Evolutionary conservation across 768 basidiomycete species (phyloP).

Genomic region (Mrakia gelida): DNA sequence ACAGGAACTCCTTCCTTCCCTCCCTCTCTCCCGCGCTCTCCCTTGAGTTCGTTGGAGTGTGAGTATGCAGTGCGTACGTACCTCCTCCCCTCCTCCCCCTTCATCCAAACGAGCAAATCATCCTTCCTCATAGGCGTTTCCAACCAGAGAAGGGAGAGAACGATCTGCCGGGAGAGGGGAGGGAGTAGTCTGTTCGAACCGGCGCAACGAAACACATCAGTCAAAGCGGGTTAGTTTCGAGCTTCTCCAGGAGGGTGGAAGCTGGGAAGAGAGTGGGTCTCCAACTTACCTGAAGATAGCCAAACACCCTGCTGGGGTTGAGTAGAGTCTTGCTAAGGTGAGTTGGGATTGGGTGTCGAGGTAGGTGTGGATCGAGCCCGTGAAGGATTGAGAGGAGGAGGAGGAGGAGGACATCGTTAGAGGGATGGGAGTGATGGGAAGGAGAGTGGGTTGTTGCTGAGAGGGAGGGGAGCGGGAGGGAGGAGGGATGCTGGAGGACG

Average conservation of each 20-base stretch:
- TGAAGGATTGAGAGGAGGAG: constrained; percentile 5
- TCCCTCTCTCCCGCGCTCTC: no score
- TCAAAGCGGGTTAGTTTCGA: not conserved
- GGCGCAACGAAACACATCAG: not conserved
- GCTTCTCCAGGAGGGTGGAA: no score
- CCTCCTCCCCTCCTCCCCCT: constrained; percentile 62
- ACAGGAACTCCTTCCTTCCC: no score
- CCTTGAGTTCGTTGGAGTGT: no score
- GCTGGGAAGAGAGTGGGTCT: not conserved
- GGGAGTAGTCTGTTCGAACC: constrained; percentile 58
- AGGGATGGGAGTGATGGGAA: not conserved
- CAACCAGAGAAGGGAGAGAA: constrained; percentile 85
- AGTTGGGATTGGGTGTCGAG: constrained; percentile 74
- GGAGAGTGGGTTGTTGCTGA: not conserved
- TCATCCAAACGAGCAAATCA: constrained; percentile 72
- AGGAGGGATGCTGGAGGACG: not conserved
- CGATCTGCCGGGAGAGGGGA: constrained; percentile 73
- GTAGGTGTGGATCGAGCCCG: constrained; percentile 51
- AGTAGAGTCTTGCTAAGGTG: constrained; percentile 71
- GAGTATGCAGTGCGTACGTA: no score
- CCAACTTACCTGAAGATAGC: constrained; percentile 79
- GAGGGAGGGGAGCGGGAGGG: no score
- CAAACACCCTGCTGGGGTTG: constrained; percentile 79
- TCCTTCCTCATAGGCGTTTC: constrained; percentile 65
- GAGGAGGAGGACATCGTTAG: not conserved